Conservation (phyloP, 768 basidiomycete species). For the Cyathus striatus region DNA sequence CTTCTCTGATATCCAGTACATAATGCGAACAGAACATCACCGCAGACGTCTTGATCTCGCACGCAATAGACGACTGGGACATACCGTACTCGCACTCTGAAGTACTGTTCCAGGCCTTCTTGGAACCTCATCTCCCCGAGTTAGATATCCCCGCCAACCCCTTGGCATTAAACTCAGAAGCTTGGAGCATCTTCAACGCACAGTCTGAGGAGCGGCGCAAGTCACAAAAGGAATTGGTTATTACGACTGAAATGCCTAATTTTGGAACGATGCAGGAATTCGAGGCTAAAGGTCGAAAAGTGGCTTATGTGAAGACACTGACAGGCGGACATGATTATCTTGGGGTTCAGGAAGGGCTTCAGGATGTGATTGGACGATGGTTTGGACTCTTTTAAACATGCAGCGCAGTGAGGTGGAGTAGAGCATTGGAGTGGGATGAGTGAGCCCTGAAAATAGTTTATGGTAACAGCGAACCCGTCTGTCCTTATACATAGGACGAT, state of each 20-base stretch:
- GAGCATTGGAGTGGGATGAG: neutral
- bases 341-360: conserved; percentile 66
- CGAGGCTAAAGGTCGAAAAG: conserved; percentile 33
- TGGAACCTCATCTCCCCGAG: conserved; percentile 59
- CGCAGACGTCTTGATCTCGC: conserved; percentile 66
- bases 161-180: conserved; percentile 20
- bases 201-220: conserved; percentile 34
- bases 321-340: conserved; percentile 62
- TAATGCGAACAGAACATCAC: conserved; percentile 48
- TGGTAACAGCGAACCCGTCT: no score
- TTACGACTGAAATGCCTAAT: conserved; percentile 37
- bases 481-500: no score
- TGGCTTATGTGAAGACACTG: conserved; percentile 55
- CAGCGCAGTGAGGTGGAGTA: neutral
- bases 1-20: conserved; percentile 5
- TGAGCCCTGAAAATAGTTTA: no score
- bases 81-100: conserved; percentile 75
- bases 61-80: conserved; percentile 75
- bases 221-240: conserved; percentile 40
- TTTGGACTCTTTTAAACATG: conserved; percentile 16
- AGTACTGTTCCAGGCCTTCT: conserved; percentile 64
- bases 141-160: conserved; percentile 21
- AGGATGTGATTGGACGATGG: conserved; percentile 50
- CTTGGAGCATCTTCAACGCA: conserved; percentile 38
- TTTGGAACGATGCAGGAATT: conserved; percentile 63